Evolutionary conservation across 148 eudicot genomes (phyloP), one percentile per base, ranked within the genome.

Genomic region (Chenopodium formosanum): DNA sequence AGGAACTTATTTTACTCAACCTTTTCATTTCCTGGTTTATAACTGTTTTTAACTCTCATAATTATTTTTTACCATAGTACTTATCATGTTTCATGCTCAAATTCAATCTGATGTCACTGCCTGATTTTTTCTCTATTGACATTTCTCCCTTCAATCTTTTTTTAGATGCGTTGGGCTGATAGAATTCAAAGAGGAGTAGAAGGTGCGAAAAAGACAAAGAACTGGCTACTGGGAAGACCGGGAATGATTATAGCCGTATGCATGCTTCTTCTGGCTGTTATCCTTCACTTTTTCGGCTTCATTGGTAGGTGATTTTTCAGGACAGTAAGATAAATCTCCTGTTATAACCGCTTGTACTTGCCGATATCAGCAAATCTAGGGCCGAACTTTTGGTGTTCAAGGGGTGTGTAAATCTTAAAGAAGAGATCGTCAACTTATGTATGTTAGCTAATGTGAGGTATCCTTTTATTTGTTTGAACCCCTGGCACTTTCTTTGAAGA

Each of bases 161-260:
- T 81, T 84, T 90, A 96, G 99, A 96, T 96, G 98, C 91, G 79
- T 77, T 94, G 99, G 99, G 98, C 97, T 10, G 99, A 96, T 81
- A 87, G 88, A 66, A n/a, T 92, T 81, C 99, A 96, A 82, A 85
- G 93, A 47, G 99, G 97, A 70, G 94, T 86, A 9, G 94, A 91
- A 78, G 86, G 90, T 53, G 97, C 88, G 0, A 89, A 82, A 91
- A 96, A 94, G 90, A 89, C 99, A 12, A 96, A 96, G 89, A 91
- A 92, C 82, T 96, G 93, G 94, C 88, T 94, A n/a, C 86, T 96
- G 72, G 99, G 99, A 66, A 92, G 83, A 85, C 88, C 86, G 0
- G 99, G 98, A 20, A 86, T 96, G 98, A 84, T 92, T 48, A 79
- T 94, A 85, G 99, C 99, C 9, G 69, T 96, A 79, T 81, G 88